phyloP scores from a whole-genome alignment of 1,284 basidiomycete species.

The Microbotryum silenes-acaulis region DNA sequence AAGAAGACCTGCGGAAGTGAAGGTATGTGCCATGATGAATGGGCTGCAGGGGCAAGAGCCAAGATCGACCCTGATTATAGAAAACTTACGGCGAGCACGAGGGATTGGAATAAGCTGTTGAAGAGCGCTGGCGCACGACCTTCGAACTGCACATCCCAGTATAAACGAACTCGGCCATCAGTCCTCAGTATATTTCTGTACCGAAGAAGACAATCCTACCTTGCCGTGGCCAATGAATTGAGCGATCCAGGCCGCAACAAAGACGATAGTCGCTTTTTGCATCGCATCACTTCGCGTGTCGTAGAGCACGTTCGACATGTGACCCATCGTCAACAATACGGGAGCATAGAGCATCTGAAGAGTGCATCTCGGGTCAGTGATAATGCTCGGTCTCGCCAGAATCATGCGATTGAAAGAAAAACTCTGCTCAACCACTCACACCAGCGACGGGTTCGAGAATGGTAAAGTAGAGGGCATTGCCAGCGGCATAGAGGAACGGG shows the following conservation, averaged over 20 bases:
- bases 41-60: neutral
- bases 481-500: constrained; percentile 20
- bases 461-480: constrained; percentile 35
- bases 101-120: constrained; percentile 35
- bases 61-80: neutral
- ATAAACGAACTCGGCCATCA: neutral
- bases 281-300: constrained; percentile 23
- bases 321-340: constrained; percentile 30
- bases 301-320: constrained; percentile 32
- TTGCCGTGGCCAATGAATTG: constrained; percentile 35
- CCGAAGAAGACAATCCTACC: constrained; percentile 3
- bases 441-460: constrained; percentile 34
- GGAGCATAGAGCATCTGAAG: constrained; percentile 33
- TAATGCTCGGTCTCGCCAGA: too few species aligned
- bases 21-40: neutral
- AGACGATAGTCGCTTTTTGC: constrained; percentile 19
- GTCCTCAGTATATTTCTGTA: neutral
- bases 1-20: constrained; percentile 31
- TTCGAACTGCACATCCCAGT: constrained; percentile 30
- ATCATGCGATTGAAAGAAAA: too few species aligned
- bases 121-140: constrained; percentile 37
- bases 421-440: constrained; percentile 4
- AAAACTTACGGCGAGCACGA: constrained; percentile 31
- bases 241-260: constrained; percentile 33
- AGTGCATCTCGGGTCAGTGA: neutral